Evolutionary conservation across 2,329 filamentous ascomycete genomes (phyloP).

Genomic region (Elsinoe arachidis): DNA sequence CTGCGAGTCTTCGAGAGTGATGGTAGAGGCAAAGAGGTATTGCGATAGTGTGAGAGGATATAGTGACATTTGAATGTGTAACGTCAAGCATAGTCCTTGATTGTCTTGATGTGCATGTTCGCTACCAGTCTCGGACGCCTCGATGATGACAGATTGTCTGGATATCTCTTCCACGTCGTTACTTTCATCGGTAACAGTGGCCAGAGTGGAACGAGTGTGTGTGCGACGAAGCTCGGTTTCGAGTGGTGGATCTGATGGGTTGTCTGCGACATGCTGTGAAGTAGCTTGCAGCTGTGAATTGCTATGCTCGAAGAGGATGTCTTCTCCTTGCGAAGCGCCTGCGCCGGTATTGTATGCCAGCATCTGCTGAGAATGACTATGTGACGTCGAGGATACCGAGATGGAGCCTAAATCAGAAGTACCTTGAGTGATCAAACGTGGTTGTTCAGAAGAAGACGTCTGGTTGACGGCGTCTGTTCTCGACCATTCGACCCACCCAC

Average conservation of each 20-base stretch:
- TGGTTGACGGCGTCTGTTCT: background rate
- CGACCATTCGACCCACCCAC: slow-evolving; percentile 52
- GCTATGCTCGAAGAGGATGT: slow-evolving; percentile 35
- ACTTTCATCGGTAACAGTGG: slow-evolving; percentile 26
- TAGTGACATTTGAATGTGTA: slow-evolving; percentile 62
- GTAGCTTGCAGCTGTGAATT: slow-evolving; percentile 13
- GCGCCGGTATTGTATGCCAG: background rate
- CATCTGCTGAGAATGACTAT: background rate
- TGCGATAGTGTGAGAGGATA: slow-evolving; percentile 54
- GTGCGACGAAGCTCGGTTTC: slow-evolving; percentile 23
- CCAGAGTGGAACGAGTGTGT: slow-evolving; percentile 14
- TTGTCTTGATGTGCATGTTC: background rate
- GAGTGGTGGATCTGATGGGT: slow-evolving; percentile 25
- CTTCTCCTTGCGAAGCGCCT: slow-evolving; percentile 17
- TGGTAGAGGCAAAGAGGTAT: slow-evolving; percentile 41
- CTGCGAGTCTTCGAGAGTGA: slow-evolving; percentile 12
- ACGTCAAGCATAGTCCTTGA: slow-evolving; percentile 32
- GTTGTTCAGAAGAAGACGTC: slow-evolving; percentile 5
- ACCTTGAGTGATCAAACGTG: slow-evolving; percentile 5
- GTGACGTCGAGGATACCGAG: background rate
- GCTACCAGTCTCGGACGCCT: slow-evolving; percentile 11
- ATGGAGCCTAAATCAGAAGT: background rate
- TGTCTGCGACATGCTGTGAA: background rate
- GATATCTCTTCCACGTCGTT: slow-evolving; percentile 38
- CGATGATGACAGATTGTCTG: slow-evolving; percentile 30